phyloP scores from a whole-genome alignment of 805 yeast species.

The Suhomyces vadensis region DNA sequence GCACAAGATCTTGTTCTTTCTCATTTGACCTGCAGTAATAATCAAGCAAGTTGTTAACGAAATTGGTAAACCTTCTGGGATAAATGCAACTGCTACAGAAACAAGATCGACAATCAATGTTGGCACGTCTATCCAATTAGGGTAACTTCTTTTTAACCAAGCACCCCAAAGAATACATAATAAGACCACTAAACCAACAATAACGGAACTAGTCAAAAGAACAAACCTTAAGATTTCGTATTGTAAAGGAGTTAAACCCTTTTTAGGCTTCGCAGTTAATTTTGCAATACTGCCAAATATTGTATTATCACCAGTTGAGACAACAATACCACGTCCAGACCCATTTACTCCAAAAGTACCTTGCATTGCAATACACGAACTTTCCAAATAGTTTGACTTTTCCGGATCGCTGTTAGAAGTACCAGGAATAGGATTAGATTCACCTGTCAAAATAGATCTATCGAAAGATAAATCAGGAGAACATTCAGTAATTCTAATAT shows the following conservation, averaged over 20 bases:
- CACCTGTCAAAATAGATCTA: conserved; percentile 51
- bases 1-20: conserved; percentile 44
- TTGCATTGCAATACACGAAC: conserved; percentile 45
- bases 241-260: conserved; percentile 44
- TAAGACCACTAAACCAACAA: conserved; percentile 27
- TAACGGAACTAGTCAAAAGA: conserved; percentile 20
- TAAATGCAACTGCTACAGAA: conserved; percentile 49
- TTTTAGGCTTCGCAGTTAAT: conserved; percentile 39
- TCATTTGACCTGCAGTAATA: conserved; percentile 50
- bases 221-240: conserved; percentile 42
- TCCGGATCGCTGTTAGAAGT: conserved; percentile 23
- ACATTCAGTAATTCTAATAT: conserved; percentile 40
- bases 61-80: conserved; percentile 54
- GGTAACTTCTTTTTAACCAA: conserved; percentile 40
- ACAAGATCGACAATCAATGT: conserved; percentile 45
- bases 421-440: conserved; percentile 43
- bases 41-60: conserved; percentile 52
- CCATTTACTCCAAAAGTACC: conserved; percentile 48
- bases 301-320: conserved; percentile 45
- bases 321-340: conserved; percentile 44
- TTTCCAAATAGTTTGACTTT: conserved; percentile 44
- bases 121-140: conserved; percentile 44
- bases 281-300: conserved; percentile 49
- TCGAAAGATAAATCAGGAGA: conserved; percentile 45
- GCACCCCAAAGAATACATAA: conserved; percentile 44